These are phyloP conservation scores for Epichloe coenophiala DNA, from an alignment of 2,329 filamentous ascomycete species.

Conservation along the genomic window DNA sequence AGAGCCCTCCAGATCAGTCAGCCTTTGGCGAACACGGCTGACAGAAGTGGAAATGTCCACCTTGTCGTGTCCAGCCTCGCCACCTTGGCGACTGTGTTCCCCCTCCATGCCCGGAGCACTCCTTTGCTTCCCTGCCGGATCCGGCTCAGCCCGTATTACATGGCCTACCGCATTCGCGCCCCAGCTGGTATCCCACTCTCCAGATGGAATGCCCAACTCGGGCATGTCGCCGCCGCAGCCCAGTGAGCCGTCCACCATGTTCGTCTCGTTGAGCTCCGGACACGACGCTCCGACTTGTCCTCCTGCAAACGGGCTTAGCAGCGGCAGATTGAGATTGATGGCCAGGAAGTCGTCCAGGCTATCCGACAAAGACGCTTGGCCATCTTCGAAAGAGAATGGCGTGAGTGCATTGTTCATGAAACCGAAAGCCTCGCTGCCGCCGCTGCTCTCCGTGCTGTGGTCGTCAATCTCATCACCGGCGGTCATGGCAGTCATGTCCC, in stretches of 20 bases:
- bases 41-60: neutral
- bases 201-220: neutral
- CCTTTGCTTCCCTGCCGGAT: too few relatives aligned
- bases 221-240: neutral
- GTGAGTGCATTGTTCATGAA: too few relatives aligned
- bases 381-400: too few relatives aligned
- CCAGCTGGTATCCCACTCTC: neutral
- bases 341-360: too few relatives aligned
- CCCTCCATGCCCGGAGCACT: neutral
- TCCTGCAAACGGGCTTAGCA: too few relatives aligned
- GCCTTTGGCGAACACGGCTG: neutral
- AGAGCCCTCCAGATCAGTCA: neutral
- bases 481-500: neutral
- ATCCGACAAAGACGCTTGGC: too few relatives aligned
- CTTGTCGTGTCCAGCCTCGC: neutral
- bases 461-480: neutral
- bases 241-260: neutral
- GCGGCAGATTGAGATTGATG: too few relatives aligned
- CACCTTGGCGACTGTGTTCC: neutral
- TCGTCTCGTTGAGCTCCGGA: neutral
- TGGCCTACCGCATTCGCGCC: neutral
- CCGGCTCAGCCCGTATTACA: neutral
- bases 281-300: neutral
- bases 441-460: neutral
- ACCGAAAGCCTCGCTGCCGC: too few relatives aligned